Base-by-base conservation (phyloP, 176 grass and related monocot species). In the Avena insularis region DNA sequence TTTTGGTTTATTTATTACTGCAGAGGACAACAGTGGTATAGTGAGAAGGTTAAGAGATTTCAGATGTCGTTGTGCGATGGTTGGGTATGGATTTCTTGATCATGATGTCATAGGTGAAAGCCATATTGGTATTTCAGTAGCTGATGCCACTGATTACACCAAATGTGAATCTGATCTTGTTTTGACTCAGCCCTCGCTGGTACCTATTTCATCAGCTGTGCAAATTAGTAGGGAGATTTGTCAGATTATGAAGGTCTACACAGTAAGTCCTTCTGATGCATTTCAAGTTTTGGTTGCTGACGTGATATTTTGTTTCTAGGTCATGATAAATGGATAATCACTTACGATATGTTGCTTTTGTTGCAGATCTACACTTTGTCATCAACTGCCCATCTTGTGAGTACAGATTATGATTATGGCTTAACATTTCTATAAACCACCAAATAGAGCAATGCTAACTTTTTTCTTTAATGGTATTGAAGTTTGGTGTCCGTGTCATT, bases 101-200 rank as follows among this genome's bases (percentile, higher is more conserved):
- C 83, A 89, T 84, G 87, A 86, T 89, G 87, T 83, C 53, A 83
- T 92, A 31, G 83, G 84, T 67, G 73, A 89, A 90, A 84, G 83
- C 68, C 21, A 92, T 83, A 70, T 90, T 86, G 90, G 74, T 75
- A 90, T 90, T 66, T 83, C 87, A 51, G 78, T 82, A 77, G 49
- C 79, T 78, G 82, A 92, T 86, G 87, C 90, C 53, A 89, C 65
- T 83, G 83, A 90, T 82, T 89, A 79, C 73, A 83, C 83, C 38
- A 90, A 89, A 78, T 78, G 79, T 87, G 83, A 86, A 74, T 92
- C 90, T 9, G 87, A 92, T 90, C 83, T 92, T 82, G 82, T 86
- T 64, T 89, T 90, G 74, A 86, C 90, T 83, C 46, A 77, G 51
- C 46, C 82, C 69, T 9, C 71, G 15, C 33, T 92, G 84, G 17